Base-by-base conservation (phyloP, 495 filamentous ascomycete genomes). In the Penicillium desertorum region DNA sequence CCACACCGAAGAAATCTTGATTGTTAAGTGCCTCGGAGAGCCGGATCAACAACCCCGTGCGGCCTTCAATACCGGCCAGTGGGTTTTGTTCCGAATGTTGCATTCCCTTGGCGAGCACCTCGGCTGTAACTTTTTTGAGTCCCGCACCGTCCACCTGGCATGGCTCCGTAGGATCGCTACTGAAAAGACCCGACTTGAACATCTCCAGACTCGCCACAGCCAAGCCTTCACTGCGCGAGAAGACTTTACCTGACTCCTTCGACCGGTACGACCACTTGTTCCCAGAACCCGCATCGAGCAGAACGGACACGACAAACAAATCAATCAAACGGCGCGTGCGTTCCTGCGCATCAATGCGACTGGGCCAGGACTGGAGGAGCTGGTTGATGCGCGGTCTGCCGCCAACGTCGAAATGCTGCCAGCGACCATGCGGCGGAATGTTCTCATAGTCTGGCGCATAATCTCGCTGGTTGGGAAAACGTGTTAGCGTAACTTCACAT, bases 151-250 rank as follows among this genome's bases (percentile, higher is more conserved):
- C 94, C 22, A 98, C 94, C 71, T 95, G 92, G 62, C 85, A 89
- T 37, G 90, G 92, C 70, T 96, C 87, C 45, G 72, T 81, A 2
- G 81, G 79, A 64, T 92, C 86, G 64, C 92, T 90, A 60, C 90
- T 95, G 75, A 98, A 98, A 44, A 90, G 64, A n/a, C 94, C 94
- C 51, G 84, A 80, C 74, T 94, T 96, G 77, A 98, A 98, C 94
- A 98, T 98, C 65, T 98, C 94, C 67, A 98, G 73, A 70, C 88
- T 93, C 22, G 95, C 94, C 44, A 98, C 87, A 5, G 94, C 94
- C 60, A 98, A 77, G 22, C 94, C 94, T 70, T 98, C 94, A 53
- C 91, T 96, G 39, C 94, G 83, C 39, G 85, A 81, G 68, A 92
- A 98, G 14, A 88, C 65, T 57, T 85, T 88, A 30, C 92, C 92